Base-by-base conservation (phyloP, 1,284 basidiomycete genomes). In the Ustilago sp. region DNA sequence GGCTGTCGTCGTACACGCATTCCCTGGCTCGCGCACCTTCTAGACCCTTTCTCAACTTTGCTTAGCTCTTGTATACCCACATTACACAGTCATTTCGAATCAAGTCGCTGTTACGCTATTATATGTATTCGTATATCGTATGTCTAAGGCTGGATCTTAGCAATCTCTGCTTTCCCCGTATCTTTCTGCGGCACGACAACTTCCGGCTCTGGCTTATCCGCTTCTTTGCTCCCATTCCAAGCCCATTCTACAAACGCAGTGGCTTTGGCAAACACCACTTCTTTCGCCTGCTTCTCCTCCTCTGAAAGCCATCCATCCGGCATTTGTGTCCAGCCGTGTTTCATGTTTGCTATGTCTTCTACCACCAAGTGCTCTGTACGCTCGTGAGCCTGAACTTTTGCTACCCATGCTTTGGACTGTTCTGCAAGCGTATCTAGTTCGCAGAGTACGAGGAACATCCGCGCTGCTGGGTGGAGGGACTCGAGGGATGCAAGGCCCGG, bases 271-370 rank as follows among this genome's bases (percentile, higher is more conserved):
- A 74, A 77, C 13, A 64, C 61, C 1, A 45, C 71, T 11, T 74
- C 45, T 39, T 71, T 74, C 2, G 71, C 67, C 12, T 62, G 48
- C 43, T 63, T 70, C 23, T 77, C 75, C 19, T 77, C 75, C 23
- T 74, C 63, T 4, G 56, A 34, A 2, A 77, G 68, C 75, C 75
- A 77, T 28, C 75, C 64, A 19, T 77, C 71, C 2, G 75, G 75
- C 75, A 77, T 77, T 59, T 77, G 75, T 0, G 75, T 77, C 75
- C 75, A 77, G 47, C 75, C 75, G 45, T 77, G 75, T 41, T 74
- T 77, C 56, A 71, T 64, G 19, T 69, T 69, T 2, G 63, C 59
- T 1, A 74, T 68, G n/a, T 74, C 71, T 23, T 74, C 75, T 15
- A 77, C 63, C 0, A 77, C 75, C 0, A 77, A 56, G 54, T 77